Evolutionary conservation across 345 rosid species (phyloP), one percentile per base, ranked within the genome.

Genomic region (Brassica rapa): DNA sequence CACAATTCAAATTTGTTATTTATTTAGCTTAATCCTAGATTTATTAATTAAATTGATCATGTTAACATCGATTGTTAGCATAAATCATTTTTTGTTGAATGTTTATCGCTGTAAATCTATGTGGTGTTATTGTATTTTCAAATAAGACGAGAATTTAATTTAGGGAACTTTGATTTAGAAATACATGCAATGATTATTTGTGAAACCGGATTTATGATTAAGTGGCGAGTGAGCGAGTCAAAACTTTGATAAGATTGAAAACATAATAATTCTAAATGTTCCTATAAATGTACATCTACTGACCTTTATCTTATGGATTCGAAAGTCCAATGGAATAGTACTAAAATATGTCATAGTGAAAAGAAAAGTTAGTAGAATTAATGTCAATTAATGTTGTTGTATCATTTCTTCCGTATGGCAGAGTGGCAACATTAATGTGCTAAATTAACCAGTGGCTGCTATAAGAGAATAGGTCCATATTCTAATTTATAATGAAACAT

Each of bases 361-460:
- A 30, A 49, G 10, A 30, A 63, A 21, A 63, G 23, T 63, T 63
- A 39, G 60, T 9, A n/a, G 53, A 70, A 24, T 35, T n/a, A 62
- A 70, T 69, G 56, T 70, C 71, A 70, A 35, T 62, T 23, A 62
- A 70, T 70, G 56, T 63, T 70, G 11, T 12, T 53, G 71, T 11
- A 77, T 77, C 43, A 71, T 62, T 53, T 51, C 62, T 77, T 24
- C 75, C 64, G 70, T 70, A 70, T 70, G 25, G 14, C 68, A 71
- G 56, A 63, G 37, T 62, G 15, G 66, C 24, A 53, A 37, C 57
- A 77, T 77, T 77, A 63, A 77, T 70, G 81, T 33, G 70, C 41
- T 49, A 69, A 62, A 49, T 33, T 23, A 62, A 55, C 41, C 21
- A 49, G 35, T 33, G 32, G 25, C 25, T 56, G 15, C 46, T 61